Conservation (phyloP, 2,329 filamentous ascomycete genomes). For the Aureobasidium vineae region DNA sequence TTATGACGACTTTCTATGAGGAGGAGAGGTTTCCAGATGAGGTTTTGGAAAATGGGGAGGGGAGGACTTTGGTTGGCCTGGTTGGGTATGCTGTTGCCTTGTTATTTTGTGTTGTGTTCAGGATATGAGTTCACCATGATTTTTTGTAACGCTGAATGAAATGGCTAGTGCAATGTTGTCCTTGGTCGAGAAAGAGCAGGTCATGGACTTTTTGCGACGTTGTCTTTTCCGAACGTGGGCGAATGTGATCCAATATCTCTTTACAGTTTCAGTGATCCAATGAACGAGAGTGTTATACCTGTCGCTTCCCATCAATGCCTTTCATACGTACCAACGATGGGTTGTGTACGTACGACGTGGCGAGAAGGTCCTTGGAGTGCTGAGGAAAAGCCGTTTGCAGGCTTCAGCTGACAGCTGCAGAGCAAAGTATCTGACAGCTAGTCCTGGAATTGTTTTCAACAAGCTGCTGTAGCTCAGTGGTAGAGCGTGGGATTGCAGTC, state of each 20-base stretch:
- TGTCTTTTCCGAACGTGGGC: too few species aligned
- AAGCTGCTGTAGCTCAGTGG: conserved; percentile 27
- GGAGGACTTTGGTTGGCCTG: conserved; percentile 31
- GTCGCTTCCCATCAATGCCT: too few species aligned
- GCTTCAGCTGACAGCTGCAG: too few species aligned
- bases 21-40: conserved; percentile 38
- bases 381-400: too few species aligned
- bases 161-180: too few species aligned
- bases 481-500: conserved; percentile 27
- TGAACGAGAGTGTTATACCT: too few species aligned
- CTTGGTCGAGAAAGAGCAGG: too few species aligned
- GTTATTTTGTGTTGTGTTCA: conserved; percentile 19
- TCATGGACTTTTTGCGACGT: neutral
- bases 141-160: neutral
- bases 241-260: too few species aligned
- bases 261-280: too few species aligned
- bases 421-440: too few species aligned
- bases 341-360: neutral
- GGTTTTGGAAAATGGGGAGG: conserved; percentile 31
- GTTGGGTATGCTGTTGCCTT: conserved; percentile 29
- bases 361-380: too few species aligned
- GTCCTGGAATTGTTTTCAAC: neutral
- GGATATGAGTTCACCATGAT: neutral
- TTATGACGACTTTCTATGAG: conserved; percentile 34
- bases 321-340: neutral